Evolutionary conservation across 805 yeast genomes (phyloP).

Genomic region (Wickerhamomyces alni): DNA sequence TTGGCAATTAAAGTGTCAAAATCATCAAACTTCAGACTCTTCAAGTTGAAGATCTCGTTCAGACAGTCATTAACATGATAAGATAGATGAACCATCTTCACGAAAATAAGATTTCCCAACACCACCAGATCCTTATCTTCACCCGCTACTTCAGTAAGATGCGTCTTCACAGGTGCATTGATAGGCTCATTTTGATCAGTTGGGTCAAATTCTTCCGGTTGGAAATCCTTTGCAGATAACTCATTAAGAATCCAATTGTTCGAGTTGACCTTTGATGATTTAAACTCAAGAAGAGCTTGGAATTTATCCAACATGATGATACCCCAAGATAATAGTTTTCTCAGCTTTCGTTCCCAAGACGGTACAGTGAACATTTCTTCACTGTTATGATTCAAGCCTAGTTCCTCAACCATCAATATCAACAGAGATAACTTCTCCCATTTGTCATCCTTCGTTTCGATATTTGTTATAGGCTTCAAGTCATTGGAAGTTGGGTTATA

Average conservation of each 20-base stretch:
- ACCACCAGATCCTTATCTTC: constrained; percentile 4
- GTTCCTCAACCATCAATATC: constrained; percentile 21
- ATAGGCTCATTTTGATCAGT: too few relatives aligned
- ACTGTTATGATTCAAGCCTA: constrained; percentile 22
- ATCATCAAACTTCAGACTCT: constrained; percentile 19
- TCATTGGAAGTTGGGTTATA: constrained; percentile 9
- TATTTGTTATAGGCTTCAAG: constrained; percentile 5
- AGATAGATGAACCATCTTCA: constrained; percentile 21
- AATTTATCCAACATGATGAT: constrained; percentile 23
- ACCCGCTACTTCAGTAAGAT: background rate
- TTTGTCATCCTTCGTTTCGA: constrained; percentile 8
- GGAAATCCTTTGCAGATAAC: constrained; percentile 16
- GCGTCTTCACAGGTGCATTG: too few relatives aligned
- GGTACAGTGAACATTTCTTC: constrained; percentile 23
- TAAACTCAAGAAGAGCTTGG: constrained; percentile 22
- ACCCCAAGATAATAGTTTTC: constrained; percentile 22
- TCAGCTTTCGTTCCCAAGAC: constrained; percentile 23
- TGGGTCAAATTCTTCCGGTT: too few relatives aligned
- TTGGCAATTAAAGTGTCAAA: constrained; percentile 16
- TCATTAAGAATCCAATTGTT: constrained; percentile 22
- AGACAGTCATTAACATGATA: constrained; percentile 19
- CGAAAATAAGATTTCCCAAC: constrained; percentile 20
- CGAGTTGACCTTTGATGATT: constrained; percentile 19
- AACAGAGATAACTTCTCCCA: constrained; percentile 21
- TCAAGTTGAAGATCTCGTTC: constrained; percentile 18